Conservation (phyloP, 768 basidiomycete species). For the Amanita pallidorosea region DNA sequence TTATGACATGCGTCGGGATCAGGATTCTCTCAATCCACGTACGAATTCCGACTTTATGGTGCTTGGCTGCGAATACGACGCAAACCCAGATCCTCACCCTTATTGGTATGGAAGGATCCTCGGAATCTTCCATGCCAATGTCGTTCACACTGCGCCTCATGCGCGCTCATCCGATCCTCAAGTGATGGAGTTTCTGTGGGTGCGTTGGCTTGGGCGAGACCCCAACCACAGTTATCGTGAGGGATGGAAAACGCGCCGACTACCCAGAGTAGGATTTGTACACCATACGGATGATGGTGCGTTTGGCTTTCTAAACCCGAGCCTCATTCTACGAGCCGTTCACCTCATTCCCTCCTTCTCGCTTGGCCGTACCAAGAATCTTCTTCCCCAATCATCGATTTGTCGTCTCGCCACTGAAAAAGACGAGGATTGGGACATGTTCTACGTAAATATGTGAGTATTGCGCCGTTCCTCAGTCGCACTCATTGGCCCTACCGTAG, state of each 20-base stretch:
- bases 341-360: background rate
- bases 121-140: background rate
- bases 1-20: too few relatives aligned
- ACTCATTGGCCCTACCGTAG: background rate
- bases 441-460: background rate
- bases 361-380: background rate
- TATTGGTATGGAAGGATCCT: conserved; percentile 24
- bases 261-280: conserved; percentile 14
- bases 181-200: too few relatives aligned
- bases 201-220: too few relatives aligned
- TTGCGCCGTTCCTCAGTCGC: background rate
- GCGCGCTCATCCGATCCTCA: too few relatives aligned
- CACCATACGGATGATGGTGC: background rate
- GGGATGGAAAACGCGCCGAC: conserved; percentile 4
- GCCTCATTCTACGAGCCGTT: background rate
- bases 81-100: conserved; percentile 12
- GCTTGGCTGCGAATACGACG: conserved; percentile 12
- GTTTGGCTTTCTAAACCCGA: background rate
- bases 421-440: background rate
- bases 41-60: conserved; percentile 27
- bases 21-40: conserved; percentile 24
- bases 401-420: background rate
- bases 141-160: too few relatives aligned
- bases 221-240: too few relatives aligned
- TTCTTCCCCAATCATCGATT: background rate